These are phyloP conservation scores for Pleurotus djamor DNA, from an alignment of 768 basidiomycete genomes.

Conservation along the genomic window DNA sequence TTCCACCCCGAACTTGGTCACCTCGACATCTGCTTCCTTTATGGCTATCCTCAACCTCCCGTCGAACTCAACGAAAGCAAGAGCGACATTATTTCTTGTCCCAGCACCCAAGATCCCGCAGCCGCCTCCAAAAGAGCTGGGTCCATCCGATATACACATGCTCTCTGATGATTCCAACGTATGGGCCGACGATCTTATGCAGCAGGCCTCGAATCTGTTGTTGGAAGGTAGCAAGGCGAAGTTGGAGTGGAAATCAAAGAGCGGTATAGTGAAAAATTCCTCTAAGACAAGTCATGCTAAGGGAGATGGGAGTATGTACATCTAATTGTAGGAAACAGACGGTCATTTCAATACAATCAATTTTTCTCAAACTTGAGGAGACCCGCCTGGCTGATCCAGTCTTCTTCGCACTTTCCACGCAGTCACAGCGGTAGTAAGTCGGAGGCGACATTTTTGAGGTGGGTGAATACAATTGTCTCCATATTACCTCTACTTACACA, in stretches of 20 bases:
- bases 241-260: no score
- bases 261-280: no score
- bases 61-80: no score
- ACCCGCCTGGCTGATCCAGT: no score
- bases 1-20: conserved; percentile 55
- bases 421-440: no score
- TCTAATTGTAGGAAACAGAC: no score
- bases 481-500: not conserved
- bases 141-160: conserved; percentile 26
- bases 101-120: conserved; percentile 43
- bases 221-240: no score
- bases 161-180: conserved; percentile 24
- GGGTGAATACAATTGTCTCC: not conserved
- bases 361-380: no score
- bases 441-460: not conserved
- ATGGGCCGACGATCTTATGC: conserved; percentile 33
- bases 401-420: no score
- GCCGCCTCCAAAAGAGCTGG: conserved; percentile 37
- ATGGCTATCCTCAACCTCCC: conserved; percentile 29
- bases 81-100: conserved; percentile 42
- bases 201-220: conserved; percentile 30
- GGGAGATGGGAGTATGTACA: no score
- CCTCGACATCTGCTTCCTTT: conserved; percentile 53
- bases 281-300: no score
- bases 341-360: no score